phyloP scores from a whole-genome alignment of 2,329 filamentous ascomycete species.

The Elsinoe necatrix region DNA sequence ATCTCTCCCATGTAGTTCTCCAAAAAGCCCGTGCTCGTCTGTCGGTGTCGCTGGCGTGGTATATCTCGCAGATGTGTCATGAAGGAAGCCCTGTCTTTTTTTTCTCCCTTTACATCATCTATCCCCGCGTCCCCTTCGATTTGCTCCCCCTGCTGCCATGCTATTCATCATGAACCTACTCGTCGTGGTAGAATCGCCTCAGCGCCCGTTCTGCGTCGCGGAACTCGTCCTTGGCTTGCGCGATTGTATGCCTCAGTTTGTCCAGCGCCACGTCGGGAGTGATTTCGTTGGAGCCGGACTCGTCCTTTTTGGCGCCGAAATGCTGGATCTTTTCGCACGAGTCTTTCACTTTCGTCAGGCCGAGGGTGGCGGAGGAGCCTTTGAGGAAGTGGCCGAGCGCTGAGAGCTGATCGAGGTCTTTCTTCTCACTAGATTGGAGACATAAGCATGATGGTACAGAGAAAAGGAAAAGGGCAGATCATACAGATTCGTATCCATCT shows the following conservation, averaged over 20 bases:
- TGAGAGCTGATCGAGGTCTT: constrained; percentile 67
- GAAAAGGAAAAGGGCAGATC: neutral
- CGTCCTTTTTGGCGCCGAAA: constrained; percentile 73
- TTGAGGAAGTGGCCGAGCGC: constrained; percentile 92
- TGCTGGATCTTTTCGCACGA: constrained; percentile 96
- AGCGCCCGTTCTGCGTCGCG: constrained; percentile 62
- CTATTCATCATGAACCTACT: constrained; percentile 16
- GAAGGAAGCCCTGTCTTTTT: neutral
- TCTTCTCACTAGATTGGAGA: constrained; percentile 46
- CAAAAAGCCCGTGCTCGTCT: neutral
- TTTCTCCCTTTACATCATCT: no score
- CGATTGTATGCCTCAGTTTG: constrained; percentile 62
- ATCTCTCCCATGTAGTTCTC: neutral
- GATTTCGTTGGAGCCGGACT: constrained; percentile 60
- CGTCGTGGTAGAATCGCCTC: constrained; percentile 58
- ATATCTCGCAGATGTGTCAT: neutral
- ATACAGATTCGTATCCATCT: constrained; percentile 71
- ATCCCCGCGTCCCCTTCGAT: neutral
- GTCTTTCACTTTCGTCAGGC: constrained; percentile 82
- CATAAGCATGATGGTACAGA: constrained; percentile 10
- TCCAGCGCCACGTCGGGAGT: constrained; percentile 61
- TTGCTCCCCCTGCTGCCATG: neutral
- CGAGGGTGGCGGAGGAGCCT: constrained; percentile 89
- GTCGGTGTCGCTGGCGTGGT: neutral
- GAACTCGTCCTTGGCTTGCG: constrained; percentile 68